phyloP scores from a whole-genome alignment of 1,284 basidiomycete genomes.

The Apiotrichum gamsii region DNA sequence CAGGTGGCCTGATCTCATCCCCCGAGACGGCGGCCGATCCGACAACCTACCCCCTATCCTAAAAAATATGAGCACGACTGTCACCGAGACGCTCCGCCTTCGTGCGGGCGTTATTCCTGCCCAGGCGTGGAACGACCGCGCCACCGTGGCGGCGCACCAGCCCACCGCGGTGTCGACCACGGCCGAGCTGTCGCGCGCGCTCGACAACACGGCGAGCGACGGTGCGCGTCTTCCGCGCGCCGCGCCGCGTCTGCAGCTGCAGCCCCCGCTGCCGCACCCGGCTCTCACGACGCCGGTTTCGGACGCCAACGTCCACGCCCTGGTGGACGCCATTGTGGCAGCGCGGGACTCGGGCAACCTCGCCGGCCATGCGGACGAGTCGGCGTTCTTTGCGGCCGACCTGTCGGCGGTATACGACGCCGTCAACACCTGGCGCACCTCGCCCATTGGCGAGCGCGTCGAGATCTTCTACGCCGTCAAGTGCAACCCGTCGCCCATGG shows the following conservation, averaged over 20 bases:
- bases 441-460: constrained; percentile 65
- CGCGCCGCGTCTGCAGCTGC: constrained; percentile 22
- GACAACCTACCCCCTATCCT: constrained; percentile 2
- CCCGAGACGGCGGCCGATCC: constrained; percentile 30
- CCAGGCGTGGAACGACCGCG: constrained; percentile 11
- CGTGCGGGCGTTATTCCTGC: constrained; percentile 13
- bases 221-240: constrained; percentile 26
- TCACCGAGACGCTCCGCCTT: constrained; percentile 13
- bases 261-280: constrained; percentile 17
- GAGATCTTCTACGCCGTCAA: constrained; percentile 95
- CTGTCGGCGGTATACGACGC: constrained; percentile 81
- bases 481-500: constrained; percentile 94
- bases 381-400: constrained; percentile 94
- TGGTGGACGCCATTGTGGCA: constrained; percentile 31
- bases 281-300: constrained; percentile 23
- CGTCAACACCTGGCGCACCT: constrained; percentile 73
- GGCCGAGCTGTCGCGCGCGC: constrained; percentile 29
- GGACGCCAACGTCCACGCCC: constrained; percentile 32
- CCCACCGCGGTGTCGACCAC: constrained; percentile 5
- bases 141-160: not conserved
- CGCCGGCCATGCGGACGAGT: constrained; percentile 54
- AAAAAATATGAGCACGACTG: constrained; percentile 19
- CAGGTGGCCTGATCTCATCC: constrained; percentile 26
- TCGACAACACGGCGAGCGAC: constrained; percentile 30
- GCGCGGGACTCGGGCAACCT: constrained; percentile 14